These are phyloP conservation scores for Caloboletus inedulis DNA, from an alignment of 1,284 basidiomycete species.

Conservation along the genomic window DNA sequence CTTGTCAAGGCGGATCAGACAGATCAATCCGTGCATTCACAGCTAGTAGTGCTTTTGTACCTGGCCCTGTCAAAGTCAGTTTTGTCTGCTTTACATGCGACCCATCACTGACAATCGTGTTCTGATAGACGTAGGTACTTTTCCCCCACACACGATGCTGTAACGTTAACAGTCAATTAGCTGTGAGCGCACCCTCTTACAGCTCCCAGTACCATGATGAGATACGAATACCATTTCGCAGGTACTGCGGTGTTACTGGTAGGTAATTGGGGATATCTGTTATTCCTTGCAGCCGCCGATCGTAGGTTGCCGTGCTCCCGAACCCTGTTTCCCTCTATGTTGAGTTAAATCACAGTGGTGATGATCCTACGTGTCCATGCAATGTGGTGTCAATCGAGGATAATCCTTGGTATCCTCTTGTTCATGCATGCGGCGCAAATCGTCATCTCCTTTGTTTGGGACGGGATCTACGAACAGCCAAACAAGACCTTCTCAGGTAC, in stretches of 20 bases:
- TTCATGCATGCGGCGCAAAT: not conserved
- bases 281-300: slow-evolving; percentile 14
- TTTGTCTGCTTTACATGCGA: not conserved
- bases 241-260: slow-evolving; percentile 2
- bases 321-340: too few relatives aligned
- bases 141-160: not conserved
- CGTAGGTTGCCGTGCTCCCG: not conserved
- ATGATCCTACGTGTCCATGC: slow-evolving; percentile 18
- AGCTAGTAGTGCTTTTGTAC: slow-evolving; percentile 7
- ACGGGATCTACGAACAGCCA: slow-evolving; percentile 6
- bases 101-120: not conserved
- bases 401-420: slow-evolving; percentile 6
- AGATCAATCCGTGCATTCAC: not conserved
- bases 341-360: slow-evolving; percentile 8
- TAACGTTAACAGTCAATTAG: slow-evolving; percentile 1
- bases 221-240: not conserved
- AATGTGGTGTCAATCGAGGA: slow-evolving; percentile 10
- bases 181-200: not conserved
- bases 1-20: not conserved
- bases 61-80: slow-evolving; percentile 5
- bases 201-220: not conserved
- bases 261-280: slow-evolving; percentile 10
- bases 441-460: slow-evolving; percentile 2
- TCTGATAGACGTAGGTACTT: slow-evolving; percentile 5
- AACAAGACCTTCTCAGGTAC: slow-evolving; percentile 3